Base-by-base conservation (phyloP, 73 alveolate species). In the Durusdinium trenchii region DNA sequence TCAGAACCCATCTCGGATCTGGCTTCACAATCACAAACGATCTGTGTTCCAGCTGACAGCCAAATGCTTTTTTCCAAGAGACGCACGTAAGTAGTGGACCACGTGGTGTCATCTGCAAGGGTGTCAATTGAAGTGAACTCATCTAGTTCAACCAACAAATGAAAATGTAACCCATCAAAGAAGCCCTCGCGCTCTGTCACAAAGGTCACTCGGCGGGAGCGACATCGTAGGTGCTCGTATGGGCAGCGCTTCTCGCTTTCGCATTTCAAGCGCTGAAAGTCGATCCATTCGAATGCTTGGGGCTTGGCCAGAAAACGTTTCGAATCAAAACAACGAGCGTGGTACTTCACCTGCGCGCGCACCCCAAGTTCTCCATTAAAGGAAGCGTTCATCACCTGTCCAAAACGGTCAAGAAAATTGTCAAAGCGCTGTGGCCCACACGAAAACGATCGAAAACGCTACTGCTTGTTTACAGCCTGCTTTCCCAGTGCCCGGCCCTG, bases 31-130 rank as follows among this genome's bases (percentile, higher is more conserved):
- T 67, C 87, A 52, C 96, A 90, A 30, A 67, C 96, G n/a, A 90
- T 90, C 73, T 86, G 60, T 16, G 86, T 36, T 30, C 96, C 96
- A 5, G 47, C 51, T 30, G 96, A 86, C 3, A 90, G 86, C 96
- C 96, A 90, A 71, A 90, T 3, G 38, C 86, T 71, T 42, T 67
- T 71, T 73, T 90, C 87, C 6, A 90, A 20, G 23, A 90, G 40
- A 36, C 79, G 79, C 42, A 90, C 96, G 35, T 90, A 90, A 16
- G 96, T 90, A 3, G 96, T 90, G 42, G 96, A 90, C 96, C 96
- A 90, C 12, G 96, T 90, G 43, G 96, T 90, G 38, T 48, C 73
- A n/a, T 40, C 4, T 4, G 86, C 45, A 48, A 90, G 42, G 32
- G 96, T 90, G 73, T 90, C 96, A 67, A 90, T 90, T 0, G 82